A percentile compares a stretch with the other conserved stretches of the same genome.
These are phyloP conservation scores for Ceratocystis eucalypticola DNA, from an alignment of 2,329 filamentous ascomycete genomes.

Conservation along the genomic window DNA sequence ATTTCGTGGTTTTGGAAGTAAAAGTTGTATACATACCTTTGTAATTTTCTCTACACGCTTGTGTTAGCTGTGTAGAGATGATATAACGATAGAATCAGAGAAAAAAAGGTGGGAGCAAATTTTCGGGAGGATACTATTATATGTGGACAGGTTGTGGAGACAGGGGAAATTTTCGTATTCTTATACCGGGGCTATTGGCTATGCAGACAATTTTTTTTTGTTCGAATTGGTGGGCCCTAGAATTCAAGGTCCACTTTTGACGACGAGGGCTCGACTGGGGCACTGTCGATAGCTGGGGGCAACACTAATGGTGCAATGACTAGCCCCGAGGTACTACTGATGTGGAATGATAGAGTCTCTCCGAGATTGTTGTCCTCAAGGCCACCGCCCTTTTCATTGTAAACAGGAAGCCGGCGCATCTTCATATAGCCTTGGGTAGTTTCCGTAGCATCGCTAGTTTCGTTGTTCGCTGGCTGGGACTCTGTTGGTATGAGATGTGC, in stretches of 20 bases:
- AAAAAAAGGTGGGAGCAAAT: slow-evolving; percentile 18
- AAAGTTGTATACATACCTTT: slow-evolving; percentile 2
- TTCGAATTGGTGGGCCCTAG: background rate
- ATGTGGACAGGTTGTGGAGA: slow-evolving; percentile 1
- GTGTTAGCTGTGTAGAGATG: slow-evolving; percentile 14
- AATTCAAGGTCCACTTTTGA: slow-evolving; percentile 30
- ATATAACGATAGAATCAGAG: slow-evolving; percentile 13
- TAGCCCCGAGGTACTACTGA: slow-evolving; percentile 68
- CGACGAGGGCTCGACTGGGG: slow-evolving; percentile 23
- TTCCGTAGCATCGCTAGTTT: slow-evolving; percentile 10
- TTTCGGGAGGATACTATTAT: background rate
- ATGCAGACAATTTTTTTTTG: background rate
- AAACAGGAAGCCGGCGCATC: slow-evolving; percentile 68
- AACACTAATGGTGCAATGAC: slow-evolving; percentile 80
- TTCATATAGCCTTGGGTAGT: slow-evolving; percentile 60
- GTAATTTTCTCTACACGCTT: slow-evolving; percentile 18
- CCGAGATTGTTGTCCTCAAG: slow-evolving; percentile 52
- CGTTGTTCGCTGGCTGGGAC: slow-evolving; percentile 15
- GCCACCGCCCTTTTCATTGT: slow-evolving; percentile 79
- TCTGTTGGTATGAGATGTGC: slow-evolving; percentile 47
- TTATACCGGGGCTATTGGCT: background rate
- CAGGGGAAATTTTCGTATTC: slow-evolving; percentile 7
- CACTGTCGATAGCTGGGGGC: slow-evolving; percentile 65
- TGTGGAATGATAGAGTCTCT: slow-evolving; percentile 79
- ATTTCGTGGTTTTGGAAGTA: background rate